These are phyloP conservation scores for Inga laurina DNA, from an alignment of 306 rosid genomes.

Conservation along the genomic window DNA sequence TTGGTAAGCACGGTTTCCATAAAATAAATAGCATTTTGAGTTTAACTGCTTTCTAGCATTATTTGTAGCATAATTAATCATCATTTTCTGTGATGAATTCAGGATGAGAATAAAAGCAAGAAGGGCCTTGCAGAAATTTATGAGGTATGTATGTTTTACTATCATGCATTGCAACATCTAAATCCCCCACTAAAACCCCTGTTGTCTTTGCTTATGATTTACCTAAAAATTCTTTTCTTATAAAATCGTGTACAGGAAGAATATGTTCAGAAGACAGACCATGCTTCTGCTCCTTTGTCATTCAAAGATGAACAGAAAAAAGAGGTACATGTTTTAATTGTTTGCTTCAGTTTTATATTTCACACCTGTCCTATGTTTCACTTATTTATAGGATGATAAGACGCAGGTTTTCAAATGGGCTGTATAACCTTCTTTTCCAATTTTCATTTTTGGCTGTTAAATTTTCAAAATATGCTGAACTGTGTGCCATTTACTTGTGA, in stretches of 20 bases:
- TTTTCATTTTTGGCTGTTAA: background rate
- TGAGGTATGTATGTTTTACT: conserved; percentile 66
- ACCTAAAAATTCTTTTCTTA: background rate
- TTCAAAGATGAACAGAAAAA: conserved; percentile 70
- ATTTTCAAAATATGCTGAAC: conserved; percentile 30
- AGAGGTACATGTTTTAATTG: conserved; percentile 57
- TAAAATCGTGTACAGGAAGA: conserved; percentile 69
- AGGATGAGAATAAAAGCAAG: conserved; percentile 95
- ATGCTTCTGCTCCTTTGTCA: conserved; percentile 62
- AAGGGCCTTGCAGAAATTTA: conserved; percentile 84
- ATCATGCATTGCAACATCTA: conserved; percentile 22
- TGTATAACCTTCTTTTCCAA: conserved; percentile 3
- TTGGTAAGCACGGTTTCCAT: conserved; percentile 55
- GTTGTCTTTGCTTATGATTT: background rate
- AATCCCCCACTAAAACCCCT: conserved; percentile 5
- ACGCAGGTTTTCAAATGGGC: conserved; percentile 6
- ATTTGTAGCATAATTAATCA: conserved; percentile 23
- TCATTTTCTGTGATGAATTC: conserved; percentile 30
- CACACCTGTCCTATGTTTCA: conserved; percentile 7
- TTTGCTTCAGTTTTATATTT: conserved; percentile 20
- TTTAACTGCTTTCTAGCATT: conserved; percentile 19
- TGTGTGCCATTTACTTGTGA: conserved; percentile 33
- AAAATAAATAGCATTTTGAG: conserved; percentile 20
- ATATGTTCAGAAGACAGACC: conserved; percentile 66
- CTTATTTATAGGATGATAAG: conserved; percentile 19